Evolutionary conservation across 176 grass and related monocot genomes (phyloP).

Genomic region (Lolium multiflorum): DNA sequence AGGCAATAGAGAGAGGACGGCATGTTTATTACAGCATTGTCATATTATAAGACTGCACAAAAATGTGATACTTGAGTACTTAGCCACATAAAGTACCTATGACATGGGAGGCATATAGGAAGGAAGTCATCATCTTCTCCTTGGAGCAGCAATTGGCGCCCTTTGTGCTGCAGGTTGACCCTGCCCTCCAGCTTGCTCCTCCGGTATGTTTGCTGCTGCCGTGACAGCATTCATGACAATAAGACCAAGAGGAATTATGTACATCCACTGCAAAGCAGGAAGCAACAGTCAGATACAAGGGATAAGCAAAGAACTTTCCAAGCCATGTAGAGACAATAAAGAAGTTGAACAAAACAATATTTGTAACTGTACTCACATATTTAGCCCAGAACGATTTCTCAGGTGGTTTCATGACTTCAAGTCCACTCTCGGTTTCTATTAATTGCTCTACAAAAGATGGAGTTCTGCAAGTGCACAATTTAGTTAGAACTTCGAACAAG

Average conservation of each 20-base stretch:
- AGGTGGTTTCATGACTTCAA: constrained; percentile 84
- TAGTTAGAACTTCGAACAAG: constrained; percentile 7
- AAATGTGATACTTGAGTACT: not conserved
- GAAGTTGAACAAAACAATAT: constrained; percentile 20
- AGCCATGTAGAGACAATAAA: not conserved
- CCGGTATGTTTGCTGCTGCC: constrained; percentile 82
- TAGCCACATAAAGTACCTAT: constrained; percentile 44
- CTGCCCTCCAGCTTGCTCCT: constrained; percentile 71
- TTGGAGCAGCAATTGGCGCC: constrained; percentile 67
- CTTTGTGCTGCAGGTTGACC: constrained; percentile 62
- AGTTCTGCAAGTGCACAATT: constrained; percentile 64
- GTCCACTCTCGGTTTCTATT: constrained; percentile 64
- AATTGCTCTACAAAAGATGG: constrained; percentile 89
- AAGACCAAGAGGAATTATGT: constrained; percentile 90
- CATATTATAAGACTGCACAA: not conserved
- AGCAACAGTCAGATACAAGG: constrained; percentile 22
- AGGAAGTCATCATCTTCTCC: constrained; percentile 78
- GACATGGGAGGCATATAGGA: constrained; percentile 16
- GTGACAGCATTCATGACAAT: constrained; percentile 95
- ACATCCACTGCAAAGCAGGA: constrained; percentile 91
- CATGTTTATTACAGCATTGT: not conserved
- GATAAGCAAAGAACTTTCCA: not conserved
- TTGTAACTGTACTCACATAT: constrained; percentile 76
- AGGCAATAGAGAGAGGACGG: not conserved
- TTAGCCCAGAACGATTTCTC: constrained; percentile 99